A percentile compares a stretch with the other conserved stretches of the same genome.
These are phyloP conservation scores for Leishmania amazonensis DNA, from an alignment of 208 protist species.

Conservation along the genomic window DNA sequence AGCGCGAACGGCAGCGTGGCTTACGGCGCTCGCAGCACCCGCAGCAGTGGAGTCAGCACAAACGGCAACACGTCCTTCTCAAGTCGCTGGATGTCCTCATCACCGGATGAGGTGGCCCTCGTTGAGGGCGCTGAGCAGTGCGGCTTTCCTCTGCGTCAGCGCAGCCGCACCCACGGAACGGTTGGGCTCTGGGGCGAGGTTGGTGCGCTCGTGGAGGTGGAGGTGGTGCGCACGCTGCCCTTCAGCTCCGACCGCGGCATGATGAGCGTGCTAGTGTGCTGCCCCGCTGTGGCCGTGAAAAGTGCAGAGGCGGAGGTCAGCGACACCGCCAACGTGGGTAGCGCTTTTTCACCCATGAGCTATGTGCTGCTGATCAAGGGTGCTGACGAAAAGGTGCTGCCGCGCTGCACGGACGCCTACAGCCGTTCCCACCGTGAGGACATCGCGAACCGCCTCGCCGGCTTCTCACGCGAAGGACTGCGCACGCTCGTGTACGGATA, in stretches of 20 bases:
- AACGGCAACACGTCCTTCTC: background rate
- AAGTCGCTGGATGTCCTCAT: slow-evolving; percentile 77
- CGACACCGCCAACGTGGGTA: background rate
- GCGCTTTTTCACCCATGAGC: background rate
- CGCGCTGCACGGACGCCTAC: slow-evolving; percentile 38
- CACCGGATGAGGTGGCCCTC: slow-evolving; percentile 93
- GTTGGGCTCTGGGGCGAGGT: slow-evolving; percentile 28
- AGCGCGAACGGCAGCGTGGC: background rate
- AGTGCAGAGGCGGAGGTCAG: background rate
- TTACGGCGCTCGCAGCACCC: slow-evolving; percentile 2
- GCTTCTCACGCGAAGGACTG: slow-evolving; percentile 55
- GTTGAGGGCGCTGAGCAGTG: slow-evolving; percentile 76
- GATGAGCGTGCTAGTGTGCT: slow-evolving; percentile 76
- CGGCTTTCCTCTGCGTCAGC: slow-evolving; percentile 56
- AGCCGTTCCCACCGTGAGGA: slow-evolving; percentile 24
- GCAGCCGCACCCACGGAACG: slow-evolving; percentile 39
- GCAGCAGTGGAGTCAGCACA: slow-evolving; percentile 3
- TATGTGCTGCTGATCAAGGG: slow-evolving; percentile 80
- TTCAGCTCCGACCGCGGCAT: slow-evolving; percentile 86
- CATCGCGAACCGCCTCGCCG: slow-evolving; percentile 18
- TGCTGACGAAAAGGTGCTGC: slow-evolving; percentile 77
- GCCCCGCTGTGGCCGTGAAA: slow-evolving; percentile 1
- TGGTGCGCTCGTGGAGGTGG: slow-evolving; percentile 24
- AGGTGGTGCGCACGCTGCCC: slow-evolving; percentile 51
- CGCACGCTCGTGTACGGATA: slow-evolving; percentile 76